Percentiles rank a stretch among this genome's conserved stretches.
Evolutionary conservation across 1,284 basidiomycete species (phyloP).

Genomic region (Malassezia globosa): DNA sequence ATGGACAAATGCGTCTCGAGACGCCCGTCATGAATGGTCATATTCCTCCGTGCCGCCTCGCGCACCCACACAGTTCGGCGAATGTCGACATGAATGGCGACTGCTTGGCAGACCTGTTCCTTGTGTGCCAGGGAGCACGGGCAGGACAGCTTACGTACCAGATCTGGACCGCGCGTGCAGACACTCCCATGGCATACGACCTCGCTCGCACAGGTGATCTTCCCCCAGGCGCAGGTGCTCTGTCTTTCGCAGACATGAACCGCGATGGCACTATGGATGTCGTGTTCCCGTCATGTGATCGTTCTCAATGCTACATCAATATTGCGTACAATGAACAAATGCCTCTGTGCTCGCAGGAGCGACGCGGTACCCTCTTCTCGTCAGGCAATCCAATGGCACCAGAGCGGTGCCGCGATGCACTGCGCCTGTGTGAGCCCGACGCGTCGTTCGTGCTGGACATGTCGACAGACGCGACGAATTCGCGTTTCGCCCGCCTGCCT

Average conservation of each 20-base stretch:
- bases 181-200: constrained; percentile 51
- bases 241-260: constrained; percentile 89
- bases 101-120: constrained; percentile 83
- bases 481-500: constrained; percentile 1
- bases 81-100: constrained; percentile 93
- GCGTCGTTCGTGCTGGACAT: constrained; percentile 68
- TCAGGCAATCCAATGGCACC: constrained; percentile 8
- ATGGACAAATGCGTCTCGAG: constrained; percentile 8
- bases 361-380: constrained; percentile 22
- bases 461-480: constrained; percentile 52
- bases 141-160: constrained; percentile 56
- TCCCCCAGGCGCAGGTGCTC: constrained; percentile 64
- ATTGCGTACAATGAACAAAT: constrained; percentile 89
- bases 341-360: constrained; percentile 56
- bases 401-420: constrained; percentile 54
- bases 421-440: constrained; percentile 71
- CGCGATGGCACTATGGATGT: constrained; percentile 92
- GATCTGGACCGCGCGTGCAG: constrained; percentile 59
- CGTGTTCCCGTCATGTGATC: constrained; percentile 70
- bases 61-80: constrained; percentile 83
- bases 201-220: constrained; percentile 61
- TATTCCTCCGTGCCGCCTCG: constrained; percentile 55
- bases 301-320: constrained; percentile 66
- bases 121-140: constrained; percentile 64
- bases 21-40: constrained; percentile 1